phyloP scores from a whole-genome alignment of 257 asterid species.

The Solanum etuberosum region DNA sequence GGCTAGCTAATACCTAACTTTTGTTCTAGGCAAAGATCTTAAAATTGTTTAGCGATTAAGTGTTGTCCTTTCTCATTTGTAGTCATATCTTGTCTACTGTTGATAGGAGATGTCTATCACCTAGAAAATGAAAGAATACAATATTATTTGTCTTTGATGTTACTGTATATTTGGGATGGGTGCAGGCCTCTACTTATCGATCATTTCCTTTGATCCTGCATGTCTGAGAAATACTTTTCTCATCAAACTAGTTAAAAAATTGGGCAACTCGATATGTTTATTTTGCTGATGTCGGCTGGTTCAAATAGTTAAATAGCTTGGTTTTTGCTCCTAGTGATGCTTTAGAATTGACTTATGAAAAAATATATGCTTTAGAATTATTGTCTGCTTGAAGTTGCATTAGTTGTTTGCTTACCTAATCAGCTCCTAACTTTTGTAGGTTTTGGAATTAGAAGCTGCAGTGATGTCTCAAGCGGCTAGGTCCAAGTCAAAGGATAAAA shows the following conservation, averaged over 20 bases:
- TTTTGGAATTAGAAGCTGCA: conserved; percentile 14
- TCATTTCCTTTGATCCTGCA: neutral
- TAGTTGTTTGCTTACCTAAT: conserved; percentile 8
- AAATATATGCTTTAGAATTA: neutral
- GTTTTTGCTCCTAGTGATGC: neutral
- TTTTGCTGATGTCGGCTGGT: neutral
- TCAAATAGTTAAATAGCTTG: neutral
- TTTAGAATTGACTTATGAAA: neutral
- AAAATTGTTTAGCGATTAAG: neutral
- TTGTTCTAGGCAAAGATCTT: neutral
- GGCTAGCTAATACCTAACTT: neutral
- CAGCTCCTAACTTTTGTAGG: conserved; percentile 22
- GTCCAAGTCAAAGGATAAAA: conserved; percentile 78
- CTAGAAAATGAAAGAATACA: neutral
- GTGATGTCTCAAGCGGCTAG: conserved; percentile 68
- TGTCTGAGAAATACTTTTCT: neutral
- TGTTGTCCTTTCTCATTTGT: neutral
- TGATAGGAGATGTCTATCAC: neutral
- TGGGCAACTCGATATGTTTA: neutral
- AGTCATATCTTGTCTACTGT: neutral
- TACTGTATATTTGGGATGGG: neutral
- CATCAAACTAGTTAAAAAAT: neutral
- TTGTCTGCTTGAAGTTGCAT: neutral
- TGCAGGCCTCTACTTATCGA: neutral
- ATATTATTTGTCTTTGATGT: neutral